Percentiles rank a stretch among this genome's conserved stretches.
Evolutionary conservation across 345 rosid genomes (phyloP).

Genomic region (Gossypium longicalyx): DNA sequence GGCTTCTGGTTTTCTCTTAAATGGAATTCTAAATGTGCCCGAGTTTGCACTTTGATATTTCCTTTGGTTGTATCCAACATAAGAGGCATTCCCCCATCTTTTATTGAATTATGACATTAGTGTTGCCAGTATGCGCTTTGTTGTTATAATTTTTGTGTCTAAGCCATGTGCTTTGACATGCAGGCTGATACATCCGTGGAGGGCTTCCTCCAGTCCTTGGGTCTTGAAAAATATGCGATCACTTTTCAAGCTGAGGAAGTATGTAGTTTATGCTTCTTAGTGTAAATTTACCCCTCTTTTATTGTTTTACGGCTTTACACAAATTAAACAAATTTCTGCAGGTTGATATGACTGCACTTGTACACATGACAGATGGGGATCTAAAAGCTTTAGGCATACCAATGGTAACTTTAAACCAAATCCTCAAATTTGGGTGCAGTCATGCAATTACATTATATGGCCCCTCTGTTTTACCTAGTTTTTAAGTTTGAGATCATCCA

Average conservation of each 20-base stretch:
- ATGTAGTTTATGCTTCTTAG: conserved; percentile 19
- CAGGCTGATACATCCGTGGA: conserved; percentile 76
- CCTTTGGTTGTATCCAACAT: background rate
- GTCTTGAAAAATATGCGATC: conserved; percentile 81
- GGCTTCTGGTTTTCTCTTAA: background rate
- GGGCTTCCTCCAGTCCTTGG: conserved; percentile 74
- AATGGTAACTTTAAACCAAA: conserved; percentile 49
- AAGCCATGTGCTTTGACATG: conserved; percentile 21
- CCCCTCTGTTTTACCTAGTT: background rate
- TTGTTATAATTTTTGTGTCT: background rate
- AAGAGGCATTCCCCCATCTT: background rate
- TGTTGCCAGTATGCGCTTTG: background rate
- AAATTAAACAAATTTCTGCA: conserved; percentile 22
- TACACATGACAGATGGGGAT: conserved; percentile 95
- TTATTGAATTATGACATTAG: background rate
- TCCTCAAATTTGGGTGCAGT: background rate
- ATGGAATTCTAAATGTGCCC: background rate
- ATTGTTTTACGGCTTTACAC: conserved; percentile 5
- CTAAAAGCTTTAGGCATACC: conserved; percentile 94
- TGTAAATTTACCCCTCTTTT: background rate
- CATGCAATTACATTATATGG: background rate
- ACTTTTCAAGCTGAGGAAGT: conserved; percentile 97
- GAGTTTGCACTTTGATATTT: background rate
- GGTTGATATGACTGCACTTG: conserved; percentile 97
- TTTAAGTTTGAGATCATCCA: background rate